Evolutionary conservation across 2,329 filamentous ascomycete species (phyloP).

Genomic region (Juglanconis sp.): DNA sequence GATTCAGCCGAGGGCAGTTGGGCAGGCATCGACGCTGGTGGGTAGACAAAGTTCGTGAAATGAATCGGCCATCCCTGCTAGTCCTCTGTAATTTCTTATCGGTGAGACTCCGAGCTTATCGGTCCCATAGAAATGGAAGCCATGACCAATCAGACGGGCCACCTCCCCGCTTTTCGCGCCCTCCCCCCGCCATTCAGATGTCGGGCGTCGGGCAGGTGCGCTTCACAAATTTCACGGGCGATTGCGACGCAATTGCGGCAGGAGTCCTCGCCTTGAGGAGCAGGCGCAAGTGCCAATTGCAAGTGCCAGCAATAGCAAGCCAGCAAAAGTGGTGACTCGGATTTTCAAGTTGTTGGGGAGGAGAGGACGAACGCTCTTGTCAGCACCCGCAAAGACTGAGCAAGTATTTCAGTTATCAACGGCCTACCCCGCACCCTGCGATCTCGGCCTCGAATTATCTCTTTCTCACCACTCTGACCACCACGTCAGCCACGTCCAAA

Average conservation of each 20-base stretch:
- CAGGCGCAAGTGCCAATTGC: background rate
- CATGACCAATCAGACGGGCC: background rate
- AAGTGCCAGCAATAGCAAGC: background rate
- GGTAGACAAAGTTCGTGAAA: too few species aligned
- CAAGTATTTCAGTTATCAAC: background rate
- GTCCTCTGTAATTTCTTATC: background rate
- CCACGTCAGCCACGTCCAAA: too few species aligned
- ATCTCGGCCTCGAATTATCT: slow-evolving; percentile 12
- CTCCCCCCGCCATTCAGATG: slow-evolving; percentile 14
- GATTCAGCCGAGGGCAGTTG: too few species aligned
- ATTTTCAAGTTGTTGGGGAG: background rate
- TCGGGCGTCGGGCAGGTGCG: slow-evolving; percentile 13
- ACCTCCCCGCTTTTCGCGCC: slow-evolving; percentile 9
- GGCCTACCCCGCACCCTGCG: slow-evolving; percentile 19
- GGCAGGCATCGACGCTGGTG: background rate
- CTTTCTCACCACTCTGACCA: slow-evolving; percentile 9
- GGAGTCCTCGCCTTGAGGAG: background rate
- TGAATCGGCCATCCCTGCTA: background rate
- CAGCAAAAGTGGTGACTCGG: background rate
- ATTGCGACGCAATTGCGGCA: background rate
- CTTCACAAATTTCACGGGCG: slow-evolving; percentile 8
- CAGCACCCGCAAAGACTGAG: background rate
- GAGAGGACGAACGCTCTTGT: background rate
- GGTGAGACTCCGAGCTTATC: background rate
- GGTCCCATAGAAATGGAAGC: background rate